Evolutionary conservation across 2,329 filamentous ascomycete species (phyloP).

Genomic region (Parastagonospora avenae): DNA sequence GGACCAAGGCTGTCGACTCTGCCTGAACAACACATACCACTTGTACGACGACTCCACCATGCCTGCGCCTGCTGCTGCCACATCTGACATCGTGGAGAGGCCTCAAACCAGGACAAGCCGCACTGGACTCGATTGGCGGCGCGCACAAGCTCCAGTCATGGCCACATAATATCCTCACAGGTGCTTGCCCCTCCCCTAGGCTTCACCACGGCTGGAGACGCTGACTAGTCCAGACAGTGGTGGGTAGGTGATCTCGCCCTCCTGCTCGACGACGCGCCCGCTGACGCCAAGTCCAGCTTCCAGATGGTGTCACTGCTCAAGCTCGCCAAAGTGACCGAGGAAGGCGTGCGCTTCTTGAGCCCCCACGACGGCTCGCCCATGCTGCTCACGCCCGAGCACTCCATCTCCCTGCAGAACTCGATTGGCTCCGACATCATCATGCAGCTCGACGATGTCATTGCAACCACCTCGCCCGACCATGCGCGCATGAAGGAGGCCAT

Average conservation of each 20-base stretch:
- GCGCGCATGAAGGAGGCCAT: constrained; percentile 92
- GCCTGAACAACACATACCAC: constrained; percentile 98
- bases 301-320: constrained; percentile 98
- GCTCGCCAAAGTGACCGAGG: constrained; percentile 90
- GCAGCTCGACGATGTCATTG: constrained; percentile 98
- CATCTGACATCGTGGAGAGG: constrained; percentile 56
- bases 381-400: constrained; percentile 97
- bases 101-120: constrained; percentile 89
- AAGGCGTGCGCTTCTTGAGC: constrained; percentile 93
- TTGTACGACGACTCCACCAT: constrained; percentile 51
- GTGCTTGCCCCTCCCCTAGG: constrained; percentile 26
- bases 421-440: constrained; percentile 99
- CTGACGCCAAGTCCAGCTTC: constrained; percentile 66
- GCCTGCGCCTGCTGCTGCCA: background rate
- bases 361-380: constrained; percentile 95
- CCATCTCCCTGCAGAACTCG: constrained; percentile 91
- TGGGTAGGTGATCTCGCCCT: constrained; percentile 46
- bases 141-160: constrained; percentile 95
- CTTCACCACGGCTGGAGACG: constrained; percentile 3
- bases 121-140: constrained; percentile 84
- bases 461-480: constrained; percentile 89
- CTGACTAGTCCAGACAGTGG: constrained; percentile 51
- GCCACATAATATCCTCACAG: constrained; percentile 92
- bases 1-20: constrained; percentile 84
- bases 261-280: constrained; percentile 13